Evolutionary conservation across 2,329 filamentous ascomycete species (phyloP).

Genomic region (Epichloe glyceriae): DNA sequence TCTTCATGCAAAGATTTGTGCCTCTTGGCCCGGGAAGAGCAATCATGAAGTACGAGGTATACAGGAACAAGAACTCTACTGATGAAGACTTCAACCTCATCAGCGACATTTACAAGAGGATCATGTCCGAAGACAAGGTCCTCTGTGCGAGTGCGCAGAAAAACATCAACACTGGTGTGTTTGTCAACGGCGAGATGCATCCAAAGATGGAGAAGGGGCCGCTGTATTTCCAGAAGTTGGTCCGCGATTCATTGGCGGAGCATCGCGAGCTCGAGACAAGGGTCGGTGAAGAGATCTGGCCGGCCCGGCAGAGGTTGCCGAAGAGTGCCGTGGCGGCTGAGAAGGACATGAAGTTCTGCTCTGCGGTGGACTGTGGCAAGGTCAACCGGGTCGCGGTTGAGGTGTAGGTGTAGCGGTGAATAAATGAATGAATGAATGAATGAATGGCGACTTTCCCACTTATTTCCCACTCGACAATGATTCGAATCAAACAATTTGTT

Average conservation of each 20-base stretch:
- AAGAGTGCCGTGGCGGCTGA: conserved; percentile 13
- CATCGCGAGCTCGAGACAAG: conserved; percentile 34
- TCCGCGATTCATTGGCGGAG: conserved; percentile 33
- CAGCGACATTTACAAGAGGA: conserved; percentile 46
- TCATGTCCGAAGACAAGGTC: conserved; percentile 52
- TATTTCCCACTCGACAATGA: no score
- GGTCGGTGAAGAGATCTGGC: conserved; percentile 36
- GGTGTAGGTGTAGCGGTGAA: neutral
- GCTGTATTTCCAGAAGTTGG: conserved; percentile 40
- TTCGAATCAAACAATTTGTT: no score
- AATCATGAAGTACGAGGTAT: conserved; percentile 50
- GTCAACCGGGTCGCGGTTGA: conserved; percentile 9
- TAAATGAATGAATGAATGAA: no score
- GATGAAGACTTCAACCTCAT: conserved; percentile 45
- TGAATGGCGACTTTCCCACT: no score
- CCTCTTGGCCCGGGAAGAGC: conserved; percentile 37
- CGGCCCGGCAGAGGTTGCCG: conserved; percentile 27
- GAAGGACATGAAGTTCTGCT: conserved; percentile 21
- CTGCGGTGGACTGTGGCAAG: conserved; percentile 20
- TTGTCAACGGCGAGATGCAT: conserved; percentile 50
- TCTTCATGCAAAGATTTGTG: conserved; percentile 51
- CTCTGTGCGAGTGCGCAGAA: conserved; percentile 46
- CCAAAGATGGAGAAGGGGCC: conserved; percentile 47
- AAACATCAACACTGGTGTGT: conserved; percentile 49
- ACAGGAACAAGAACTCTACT: conserved; percentile 45